These are phyloP conservation scores for Mortierella claussenii DNA, from an alignment of 192 early-diverging fungal species.

Conservation along the genomic window DNA sequence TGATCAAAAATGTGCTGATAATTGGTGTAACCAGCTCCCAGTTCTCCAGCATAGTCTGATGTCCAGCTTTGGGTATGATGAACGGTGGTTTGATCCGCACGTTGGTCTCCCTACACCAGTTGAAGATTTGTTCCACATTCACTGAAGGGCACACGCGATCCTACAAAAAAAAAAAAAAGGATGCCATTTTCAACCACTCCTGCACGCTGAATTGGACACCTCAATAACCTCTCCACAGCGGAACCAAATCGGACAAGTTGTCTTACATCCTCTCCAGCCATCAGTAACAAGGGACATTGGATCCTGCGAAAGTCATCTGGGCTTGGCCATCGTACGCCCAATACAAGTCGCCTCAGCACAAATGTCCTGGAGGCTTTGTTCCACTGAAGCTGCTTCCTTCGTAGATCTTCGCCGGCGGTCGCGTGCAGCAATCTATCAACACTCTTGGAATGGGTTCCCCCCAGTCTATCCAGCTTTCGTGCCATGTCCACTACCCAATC, in stretches of 20 bases:
- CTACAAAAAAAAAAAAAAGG: constrained; percentile 17
- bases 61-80: constrained; percentile 60
- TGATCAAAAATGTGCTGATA: constrained; percentile 64
- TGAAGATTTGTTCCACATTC: constrained; percentile 56
- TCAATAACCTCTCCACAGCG: background rate
- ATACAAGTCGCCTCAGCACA: constrained; percentile 57
- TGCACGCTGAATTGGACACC: background rate
- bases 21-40: constrained; percentile 63
- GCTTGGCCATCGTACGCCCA: constrained; percentile 50
- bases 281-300: constrained; percentile 53
- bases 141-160: constrained; percentile 53
- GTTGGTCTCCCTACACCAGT: constrained; percentile 41
- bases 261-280: constrained; percentile 63
- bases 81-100: constrained; percentile 39
- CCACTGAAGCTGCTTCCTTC: constrained; percentile 61
- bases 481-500: constrained; percentile 59
- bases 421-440: constrained; percentile 57
- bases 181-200: background rate
- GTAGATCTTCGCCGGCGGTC: constrained; percentile 40
- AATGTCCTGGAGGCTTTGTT: constrained; percentile 59
- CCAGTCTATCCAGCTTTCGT: constrained; percentile 57
- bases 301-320: constrained; percentile 49
- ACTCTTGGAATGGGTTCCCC: constrained; percentile 57
- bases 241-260: background rate
- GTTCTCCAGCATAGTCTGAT: constrained; percentile 60